Percentiles rank a stretch among this genome's conserved stretches.
phyloP scores from a whole-genome alignment of 495 filamentous ascomycete genomes.

The Penicillium alfredii region DNA sequence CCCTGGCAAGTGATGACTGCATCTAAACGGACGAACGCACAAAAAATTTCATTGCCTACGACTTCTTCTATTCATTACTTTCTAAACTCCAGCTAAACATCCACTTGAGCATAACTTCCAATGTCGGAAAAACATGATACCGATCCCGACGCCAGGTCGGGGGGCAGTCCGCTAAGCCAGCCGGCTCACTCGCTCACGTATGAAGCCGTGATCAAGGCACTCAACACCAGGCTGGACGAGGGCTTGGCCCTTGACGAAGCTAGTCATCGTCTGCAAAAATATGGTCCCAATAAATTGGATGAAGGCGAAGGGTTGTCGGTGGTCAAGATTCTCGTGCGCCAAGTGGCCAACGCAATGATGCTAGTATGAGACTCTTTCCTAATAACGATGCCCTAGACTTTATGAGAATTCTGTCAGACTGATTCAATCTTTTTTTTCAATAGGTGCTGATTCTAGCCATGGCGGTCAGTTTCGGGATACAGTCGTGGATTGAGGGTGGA shows the following conservation, averaged over 20 bases:
- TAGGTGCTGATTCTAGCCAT: conserved; percentile 61
- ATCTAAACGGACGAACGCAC: too few species aligned
- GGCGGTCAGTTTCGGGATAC: conserved; percentile 59
- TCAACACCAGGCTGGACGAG: conserved; percentile 45
- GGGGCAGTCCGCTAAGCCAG: conserved; percentile 33
- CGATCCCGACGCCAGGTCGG: conserved; percentile 3
- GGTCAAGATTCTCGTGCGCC: conserved; percentile 43
- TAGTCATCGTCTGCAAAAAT: conserved; percentile 40
- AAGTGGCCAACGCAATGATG: conserved; percentile 56
- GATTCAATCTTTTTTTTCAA: too few species aligned
- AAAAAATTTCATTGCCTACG: too few species aligned
- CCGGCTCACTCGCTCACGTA: conserved; percentile 54
- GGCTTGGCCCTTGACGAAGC: conserved; percentile 52
- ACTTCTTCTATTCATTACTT: too few species aligned
- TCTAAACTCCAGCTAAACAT: background rate
- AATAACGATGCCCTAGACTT: too few species aligned
- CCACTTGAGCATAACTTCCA: background rate
- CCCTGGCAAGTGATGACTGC: too few species aligned
- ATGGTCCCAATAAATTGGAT: conserved; percentile 52
- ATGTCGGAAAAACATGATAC: conserved; percentile 4
- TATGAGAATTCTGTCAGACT: too few species aligned
- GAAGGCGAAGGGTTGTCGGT: conserved; percentile 44
- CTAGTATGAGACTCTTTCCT: too few species aligned
- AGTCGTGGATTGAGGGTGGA: conserved; percentile 62
- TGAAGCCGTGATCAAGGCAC: conserved; percentile 46